phyloP scores from a whole-genome alignment of 331 rosid genomes.

The Ulmus americana region DNA sequence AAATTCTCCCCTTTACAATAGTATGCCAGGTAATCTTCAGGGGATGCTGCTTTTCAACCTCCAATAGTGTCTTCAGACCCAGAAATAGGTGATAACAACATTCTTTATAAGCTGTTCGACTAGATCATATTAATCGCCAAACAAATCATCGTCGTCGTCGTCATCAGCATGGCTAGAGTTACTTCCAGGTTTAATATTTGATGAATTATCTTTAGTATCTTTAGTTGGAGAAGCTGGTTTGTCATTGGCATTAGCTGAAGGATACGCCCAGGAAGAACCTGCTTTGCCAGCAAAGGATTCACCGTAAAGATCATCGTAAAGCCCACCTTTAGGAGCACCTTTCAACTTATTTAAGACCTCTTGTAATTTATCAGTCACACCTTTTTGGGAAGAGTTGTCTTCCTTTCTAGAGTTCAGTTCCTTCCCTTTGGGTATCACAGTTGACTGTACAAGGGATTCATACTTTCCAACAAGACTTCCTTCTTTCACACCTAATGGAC shows the following conservation, averaged over 20 bases:
- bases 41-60: slow-evolving; percentile 27
- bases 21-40: slow-evolving; percentile 22
- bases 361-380: slow-evolving; percentile 85
- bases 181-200: slow-evolving; percentile 37
- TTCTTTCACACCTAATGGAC: slow-evolving; percentile 92
- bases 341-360: slow-evolving; percentile 81
- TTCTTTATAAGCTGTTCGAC: slow-evolving; percentile 25
- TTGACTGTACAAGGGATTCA: slow-evolving; percentile 81
- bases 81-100: slow-evolving; percentile 18
- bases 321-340: slow-evolving; percentile 53
- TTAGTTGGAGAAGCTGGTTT: slow-evolving; percentile 31
- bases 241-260: slow-evolving; percentile 37
- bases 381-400: slow-evolving; percentile 57
- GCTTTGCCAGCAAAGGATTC: slow-evolving; percentile 65
- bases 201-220: slow-evolving; percentile 34
- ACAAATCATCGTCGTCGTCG: slow-evolving; percentile 81
- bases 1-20: slow-evolving; percentile 25
- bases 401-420: slow-evolving; percentile 55
- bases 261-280: slow-evolving; percentile 91
- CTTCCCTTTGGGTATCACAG: slow-evolving; percentile 87
- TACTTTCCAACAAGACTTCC: slow-evolving; percentile 97
- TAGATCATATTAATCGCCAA: slow-evolving; percentile 49
- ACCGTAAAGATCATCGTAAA: slow-evolving; percentile 89
- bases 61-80: slow-evolving; percentile 29
- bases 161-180: slow-evolving; percentile 37